A percentile compares a stretch with the other conserved stretches of the same genome.
Evolutionary conservation across 768 basidiomycete genomes (phyloP).

Genomic region (Auricularia cornea): DNA sequence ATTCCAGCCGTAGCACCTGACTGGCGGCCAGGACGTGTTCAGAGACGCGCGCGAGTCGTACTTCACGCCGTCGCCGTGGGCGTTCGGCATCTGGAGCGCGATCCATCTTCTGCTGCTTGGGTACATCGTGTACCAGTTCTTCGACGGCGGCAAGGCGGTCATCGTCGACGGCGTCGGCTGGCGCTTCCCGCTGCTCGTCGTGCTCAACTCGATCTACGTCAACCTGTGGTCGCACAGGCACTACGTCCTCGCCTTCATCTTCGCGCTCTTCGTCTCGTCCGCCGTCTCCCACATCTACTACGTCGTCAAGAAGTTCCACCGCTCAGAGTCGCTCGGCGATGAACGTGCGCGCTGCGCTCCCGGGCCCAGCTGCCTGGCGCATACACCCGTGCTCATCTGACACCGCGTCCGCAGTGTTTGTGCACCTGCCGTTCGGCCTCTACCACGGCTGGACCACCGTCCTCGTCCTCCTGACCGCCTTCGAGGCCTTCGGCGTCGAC

Average conservation of each 20-base stretch:
- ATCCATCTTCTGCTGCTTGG: slow-evolving; percentile 90
- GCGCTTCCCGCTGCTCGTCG: slow-evolving; percentile 81
- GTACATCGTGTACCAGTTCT: slow-evolving; percentile 86
- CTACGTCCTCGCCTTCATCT: slow-evolving; percentile 75
- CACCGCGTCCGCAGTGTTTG: slow-evolving; percentile 40
- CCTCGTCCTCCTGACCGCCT: slow-evolving; percentile 70
- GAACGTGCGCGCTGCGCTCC: slow-evolving; percentile 51
- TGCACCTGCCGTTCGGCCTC: slow-evolving; percentile 93
- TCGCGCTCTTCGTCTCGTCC: slow-evolving; percentile 81
- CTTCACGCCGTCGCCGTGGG: slow-evolving; percentile 89
- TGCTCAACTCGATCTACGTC: slow-evolving; percentile 86
- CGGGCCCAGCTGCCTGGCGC: not conserved
- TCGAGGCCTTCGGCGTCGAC: slow-evolving; percentile 84
- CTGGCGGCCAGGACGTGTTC: slow-evolving; percentile 41
- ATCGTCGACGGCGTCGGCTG: slow-evolving; percentile 85
- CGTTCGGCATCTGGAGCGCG: slow-evolving; percentile 78
- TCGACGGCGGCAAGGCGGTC: slow-evolving; percentile 60
- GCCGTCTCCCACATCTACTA: slow-evolving; percentile 83
- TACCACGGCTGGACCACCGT: slow-evolving; percentile 92
- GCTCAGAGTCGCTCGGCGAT: slow-evolving; percentile 53
- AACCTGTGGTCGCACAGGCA: slow-evolving; percentile 75
- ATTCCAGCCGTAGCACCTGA: too few species aligned
- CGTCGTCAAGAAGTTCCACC: slow-evolving; percentile 80
- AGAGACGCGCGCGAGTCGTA: slow-evolving; percentile 77
- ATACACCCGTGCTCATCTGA: not conserved